phyloP scores from a whole-genome alignment of 768 basidiomycete genomes.

The Scleroderma bovista region DNA sequence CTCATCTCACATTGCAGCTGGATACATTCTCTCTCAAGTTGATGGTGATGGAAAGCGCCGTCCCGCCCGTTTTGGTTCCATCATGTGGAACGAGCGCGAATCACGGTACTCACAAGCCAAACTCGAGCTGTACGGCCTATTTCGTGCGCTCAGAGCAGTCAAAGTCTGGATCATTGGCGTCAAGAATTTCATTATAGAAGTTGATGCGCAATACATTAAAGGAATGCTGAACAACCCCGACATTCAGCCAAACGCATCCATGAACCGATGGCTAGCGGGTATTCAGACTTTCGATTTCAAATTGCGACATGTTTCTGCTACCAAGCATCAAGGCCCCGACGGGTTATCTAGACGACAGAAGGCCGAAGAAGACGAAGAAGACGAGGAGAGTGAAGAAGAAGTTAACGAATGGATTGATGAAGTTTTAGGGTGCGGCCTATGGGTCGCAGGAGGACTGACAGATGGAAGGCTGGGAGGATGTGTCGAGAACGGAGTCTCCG shows the following conservation, averaged over 20 bases:
- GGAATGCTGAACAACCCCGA: no score
- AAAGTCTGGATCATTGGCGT: no score
- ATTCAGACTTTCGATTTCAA: slow-evolving; percentile 29
- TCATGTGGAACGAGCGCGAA: no score
- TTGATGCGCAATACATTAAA: no score
- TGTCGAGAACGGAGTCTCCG: not conserved
- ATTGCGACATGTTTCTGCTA: slow-evolving; percentile 25
- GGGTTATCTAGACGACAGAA: not conserved
- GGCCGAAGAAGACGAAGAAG: not conserved
- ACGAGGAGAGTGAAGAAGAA: not conserved
- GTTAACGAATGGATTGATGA: no score
- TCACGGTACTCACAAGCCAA: no score
- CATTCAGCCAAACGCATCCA: slow-evolving; percentile 27
- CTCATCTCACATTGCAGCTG: no score
- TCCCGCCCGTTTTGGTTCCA: no score
- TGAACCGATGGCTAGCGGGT: slow-evolving; percentile 24
- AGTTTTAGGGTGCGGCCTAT: not conserved
- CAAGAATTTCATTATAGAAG: slow-evolving; percentile 33
- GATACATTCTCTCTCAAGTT: no score
- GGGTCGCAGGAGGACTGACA: not conserved
- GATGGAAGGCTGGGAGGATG: not conserved
- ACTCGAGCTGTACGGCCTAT: no score
- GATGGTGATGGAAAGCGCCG: no score
- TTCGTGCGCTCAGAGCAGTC: no score
- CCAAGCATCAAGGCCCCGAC: slow-evolving; percentile 16